Evolutionary conservation across 2,329 filamentous ascomycete genomes (phyloP), one percentile per base, ranked within the genome.

Genomic region (Albifimbria verrucaria): DNA sequence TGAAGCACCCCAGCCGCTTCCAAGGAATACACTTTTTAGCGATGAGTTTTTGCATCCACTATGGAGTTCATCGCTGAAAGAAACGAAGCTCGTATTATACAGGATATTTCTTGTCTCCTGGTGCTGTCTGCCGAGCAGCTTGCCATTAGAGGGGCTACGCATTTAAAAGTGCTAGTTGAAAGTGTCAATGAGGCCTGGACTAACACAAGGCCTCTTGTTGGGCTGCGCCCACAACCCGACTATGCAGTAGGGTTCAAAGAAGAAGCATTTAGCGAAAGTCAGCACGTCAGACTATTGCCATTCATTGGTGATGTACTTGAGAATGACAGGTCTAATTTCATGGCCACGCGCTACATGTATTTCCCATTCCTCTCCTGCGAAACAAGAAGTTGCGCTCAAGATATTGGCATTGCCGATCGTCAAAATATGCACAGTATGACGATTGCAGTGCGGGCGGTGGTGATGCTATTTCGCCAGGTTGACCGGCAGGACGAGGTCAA

Each of bases 281-380:
- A 77, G 55, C 65, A 73, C 10, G 41, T 61, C 12, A 76, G 69
- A 59, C 57, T 79, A 11, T 43, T 55, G 22, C 68, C 70, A 7
- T 70, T 69, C 43, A 58, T 72, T 52, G 63, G 67, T 52, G 55
- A 72, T 32, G 58, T 65, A 6, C 49, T 65, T 24, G 50, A 47
- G 45, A 59, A 61, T 21, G 65, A 71, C 52, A 57, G 56, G 50
- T 77, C 68, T 21, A 68, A 61, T 56, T 77, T 77, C 55, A 72
- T 74, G 63, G 69, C 62, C 17, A 78, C 72, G 17, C 72, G 66
- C 49, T 62, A 71, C 12, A 75, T 77, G 65, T 75, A 72, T 61
- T 76, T 79, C 55, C 74, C 73, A 15, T 79, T 78, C 55, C 61
- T 79, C 1, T 70, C 71, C 1, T 75, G 68, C 59, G 72, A 79